phyloP scores from a whole-genome alignment of 495 filamentous ascomycete species.

The Wilcoxina mikolae region DNA sequence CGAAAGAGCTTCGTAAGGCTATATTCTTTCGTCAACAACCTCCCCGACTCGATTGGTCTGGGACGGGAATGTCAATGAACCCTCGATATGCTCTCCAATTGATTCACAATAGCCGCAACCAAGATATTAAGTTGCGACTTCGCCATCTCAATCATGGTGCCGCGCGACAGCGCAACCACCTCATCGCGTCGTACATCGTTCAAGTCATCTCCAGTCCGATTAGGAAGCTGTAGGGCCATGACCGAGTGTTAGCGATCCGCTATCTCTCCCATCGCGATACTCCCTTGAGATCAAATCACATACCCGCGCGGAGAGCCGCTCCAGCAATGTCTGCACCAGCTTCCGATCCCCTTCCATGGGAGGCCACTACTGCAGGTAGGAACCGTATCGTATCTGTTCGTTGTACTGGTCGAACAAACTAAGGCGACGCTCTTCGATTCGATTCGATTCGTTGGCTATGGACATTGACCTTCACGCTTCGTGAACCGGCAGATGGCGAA shows the following conservation, averaged over 20 bases:
- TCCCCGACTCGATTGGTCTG: neutral
- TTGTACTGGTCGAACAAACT: neutral
- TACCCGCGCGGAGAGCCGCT: conserved; percentile 50
- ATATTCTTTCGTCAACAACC: conserved; percentile 2
- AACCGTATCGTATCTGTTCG: conserved; percentile 1
- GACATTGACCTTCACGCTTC: conserved; percentile 3
- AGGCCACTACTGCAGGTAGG: neutral
- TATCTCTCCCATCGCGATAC: neutral
- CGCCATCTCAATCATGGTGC: conserved; percentile 46
- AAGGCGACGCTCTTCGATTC: neutral
- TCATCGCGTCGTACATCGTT: conserved; percentile 47
- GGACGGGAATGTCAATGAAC: conserved; percentile 13
- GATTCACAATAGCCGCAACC: conserved; percentile 39
- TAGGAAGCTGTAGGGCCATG: conserved; percentile 39
- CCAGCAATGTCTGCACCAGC: conserved; percentile 48
- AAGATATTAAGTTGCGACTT: conserved; percentile 39
- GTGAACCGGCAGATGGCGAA: neutral
- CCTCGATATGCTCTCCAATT: conserved; percentile 27
- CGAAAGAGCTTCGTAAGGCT: conserved; percentile 19
- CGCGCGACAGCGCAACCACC: conserved; percentile 42
- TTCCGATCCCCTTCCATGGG: conserved; percentile 48
- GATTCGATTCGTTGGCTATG: neutral
- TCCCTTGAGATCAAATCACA: conserved; percentile 10
- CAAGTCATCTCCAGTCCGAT: conserved; percentile 45
- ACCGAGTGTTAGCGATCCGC: neutral